Percentiles rank a stretch among this genome's conserved stretches.
Evolutionary conservation across 306 rosid species (phyloP).

Genomic region (Senna tora): DNA sequence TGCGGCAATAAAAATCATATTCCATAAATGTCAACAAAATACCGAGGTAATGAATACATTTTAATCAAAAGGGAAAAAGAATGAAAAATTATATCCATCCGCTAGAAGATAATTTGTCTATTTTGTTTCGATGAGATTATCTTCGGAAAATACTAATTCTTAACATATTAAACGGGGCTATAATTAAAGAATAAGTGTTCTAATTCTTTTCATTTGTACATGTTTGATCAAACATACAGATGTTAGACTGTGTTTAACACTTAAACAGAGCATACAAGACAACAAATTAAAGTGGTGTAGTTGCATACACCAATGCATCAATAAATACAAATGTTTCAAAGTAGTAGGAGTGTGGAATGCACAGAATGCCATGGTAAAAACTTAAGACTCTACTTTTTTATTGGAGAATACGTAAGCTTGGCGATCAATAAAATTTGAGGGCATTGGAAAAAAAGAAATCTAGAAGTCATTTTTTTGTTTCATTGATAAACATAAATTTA

Average conservation of each 20-base stretch:
- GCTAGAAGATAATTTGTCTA: background rate
- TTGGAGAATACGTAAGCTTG: too few species aligned
- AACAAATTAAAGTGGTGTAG: too few species aligned
- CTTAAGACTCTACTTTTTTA: too few species aligned
- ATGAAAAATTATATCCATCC: background rate
- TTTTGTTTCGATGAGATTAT: background rate
- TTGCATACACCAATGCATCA: background rate
- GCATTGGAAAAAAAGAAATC: background rate
- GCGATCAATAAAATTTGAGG: background rate
- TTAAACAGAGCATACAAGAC: too few species aligned
- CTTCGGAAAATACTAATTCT: too few species aligned
- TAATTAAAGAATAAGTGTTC: too few species aligned
- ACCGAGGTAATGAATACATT: background rate
- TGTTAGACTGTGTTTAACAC: too few species aligned
- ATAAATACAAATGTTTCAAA: background rate
- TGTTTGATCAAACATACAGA: background rate
- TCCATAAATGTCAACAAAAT: background rate
- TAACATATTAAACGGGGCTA: too few species aligned
- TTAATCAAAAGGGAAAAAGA: background rate
- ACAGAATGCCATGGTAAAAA: too few species aligned
- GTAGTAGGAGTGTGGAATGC: background rate
- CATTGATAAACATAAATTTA: background rate
- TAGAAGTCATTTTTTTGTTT: background rate
- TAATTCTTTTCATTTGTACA: background rate
- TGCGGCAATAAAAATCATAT: constrained; percentile 22